phyloP scores from a whole-genome alignment of 176 grass and related monocot genomes.

The Eragrostis curvula region DNA sequence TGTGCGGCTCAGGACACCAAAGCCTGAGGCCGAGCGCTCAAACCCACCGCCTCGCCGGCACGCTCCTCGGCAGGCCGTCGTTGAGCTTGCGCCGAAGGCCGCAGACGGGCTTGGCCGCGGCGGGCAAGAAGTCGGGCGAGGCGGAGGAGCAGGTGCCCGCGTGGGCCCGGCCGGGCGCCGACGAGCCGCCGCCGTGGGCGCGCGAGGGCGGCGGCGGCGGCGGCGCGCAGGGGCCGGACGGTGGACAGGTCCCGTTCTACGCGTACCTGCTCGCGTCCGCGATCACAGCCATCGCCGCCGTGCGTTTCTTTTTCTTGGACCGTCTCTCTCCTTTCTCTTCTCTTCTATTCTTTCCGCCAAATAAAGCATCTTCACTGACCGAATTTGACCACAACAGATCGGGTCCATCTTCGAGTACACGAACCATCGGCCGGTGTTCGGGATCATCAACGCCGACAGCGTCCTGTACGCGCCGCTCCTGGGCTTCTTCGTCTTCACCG shows the following conservation, averaged over 20 bases:
- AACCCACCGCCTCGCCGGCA: background rate
- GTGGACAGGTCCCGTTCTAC: constrained; percentile 59
- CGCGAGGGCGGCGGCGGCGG: constrained; percentile 47
- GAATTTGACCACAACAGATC: constrained; percentile 40
- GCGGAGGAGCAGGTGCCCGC: constrained; percentile 76
- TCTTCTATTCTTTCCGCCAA: background rate
- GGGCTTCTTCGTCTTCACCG: constrained; percentile 95
- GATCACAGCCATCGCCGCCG: constrained; percentile 87
- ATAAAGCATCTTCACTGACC: no score
- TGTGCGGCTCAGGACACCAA: constrained; percentile 9
- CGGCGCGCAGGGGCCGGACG: constrained; percentile 32
- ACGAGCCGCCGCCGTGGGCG: constrained; percentile 84
- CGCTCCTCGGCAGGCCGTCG: background rate
- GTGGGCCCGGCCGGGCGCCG: constrained; percentile 74
- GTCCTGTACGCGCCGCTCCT: constrained; percentile 82
- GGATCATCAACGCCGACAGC: constrained; percentile 74
- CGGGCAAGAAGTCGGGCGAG: constrained; percentile 56
- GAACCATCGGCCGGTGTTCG: constrained; percentile 84
- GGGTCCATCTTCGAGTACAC: constrained; percentile 95
- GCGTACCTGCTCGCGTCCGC: constrained; percentile 88
- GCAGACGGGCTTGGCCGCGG: constrained; percentile 50
- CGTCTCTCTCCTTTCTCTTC: background rate
- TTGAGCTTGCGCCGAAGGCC: constrained; percentile 14
- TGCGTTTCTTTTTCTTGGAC: constrained; percentile 18
- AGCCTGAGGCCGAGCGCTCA: background rate